Evolutionary conservation across 495 filamentous ascomycete genomes (phyloP).

Genomic region (Cenococcum geophilum): DNA sequence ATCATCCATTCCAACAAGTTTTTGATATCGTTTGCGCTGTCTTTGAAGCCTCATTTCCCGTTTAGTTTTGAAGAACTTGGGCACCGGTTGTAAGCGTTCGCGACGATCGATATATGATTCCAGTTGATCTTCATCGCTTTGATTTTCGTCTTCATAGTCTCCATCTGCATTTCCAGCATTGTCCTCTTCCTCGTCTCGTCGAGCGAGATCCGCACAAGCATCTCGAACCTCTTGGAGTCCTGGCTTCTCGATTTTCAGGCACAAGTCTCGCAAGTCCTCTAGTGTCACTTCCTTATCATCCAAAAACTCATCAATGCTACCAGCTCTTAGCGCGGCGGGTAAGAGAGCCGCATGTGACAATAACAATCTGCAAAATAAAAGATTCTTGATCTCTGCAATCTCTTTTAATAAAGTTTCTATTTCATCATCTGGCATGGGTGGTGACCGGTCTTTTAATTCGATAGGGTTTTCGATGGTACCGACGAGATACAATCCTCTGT

Average conservation of each 20-base stretch:
- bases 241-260: slow-evolving; percentile 44
- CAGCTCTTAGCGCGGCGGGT: slow-evolving; percentile 41
- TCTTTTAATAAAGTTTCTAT: slow-evolving; percentile 42
- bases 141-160: slow-evolving; percentile 4
- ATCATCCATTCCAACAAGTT: slow-evolving; percentile 4
- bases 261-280: slow-evolving; percentile 46
- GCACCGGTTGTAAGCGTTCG: slow-evolving; percentile 11
- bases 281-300: slow-evolving; percentile 40
- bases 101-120: background rate
- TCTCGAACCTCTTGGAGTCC: slow-evolving; percentile 46
- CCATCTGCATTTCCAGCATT: slow-evolving; percentile 18
- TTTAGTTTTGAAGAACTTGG: slow-evolving; percentile 30
- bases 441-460: slow-evolving; percentile 30
- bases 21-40: slow-evolving; percentile 2
- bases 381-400: slow-evolving; percentile 46
- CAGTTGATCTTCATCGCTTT: background rate
- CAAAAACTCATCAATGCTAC: slow-evolving; percentile 47
- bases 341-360: slow-evolving; percentile 46
- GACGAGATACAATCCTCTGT: slow-evolving; percentile 37
- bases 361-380: slow-evolving; percentile 48
- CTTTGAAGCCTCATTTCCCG: slow-evolving; percentile 23
- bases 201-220: slow-evolving; percentile 48
- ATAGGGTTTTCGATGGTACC: slow-evolving; percentile 41
- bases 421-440: slow-evolving; percentile 43
- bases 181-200: slow-evolving; percentile 28